These are phyloP conservation scores for Theileria parva DNA, from an alignment of 169 alveolate species.

Conservation along the genomic window DNA sequence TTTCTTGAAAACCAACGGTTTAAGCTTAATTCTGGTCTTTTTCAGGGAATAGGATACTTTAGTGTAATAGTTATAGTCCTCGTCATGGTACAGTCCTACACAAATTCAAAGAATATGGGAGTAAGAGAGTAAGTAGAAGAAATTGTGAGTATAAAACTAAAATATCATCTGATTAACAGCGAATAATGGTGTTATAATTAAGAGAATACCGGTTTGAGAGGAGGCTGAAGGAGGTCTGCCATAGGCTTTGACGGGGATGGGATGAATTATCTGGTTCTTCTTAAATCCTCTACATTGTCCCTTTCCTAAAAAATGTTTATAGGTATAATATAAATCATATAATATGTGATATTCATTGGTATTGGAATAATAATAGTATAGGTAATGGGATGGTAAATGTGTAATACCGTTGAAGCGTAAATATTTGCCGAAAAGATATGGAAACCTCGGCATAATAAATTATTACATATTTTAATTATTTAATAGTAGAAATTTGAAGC, in stretches of 20 bases:
- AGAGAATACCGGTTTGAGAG: conserved; percentile 76
- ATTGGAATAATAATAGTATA: too few relatives aligned
- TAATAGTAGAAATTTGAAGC: not conserved
- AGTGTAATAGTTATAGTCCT: conserved; percentile 82
- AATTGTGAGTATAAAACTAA: too few relatives aligned
- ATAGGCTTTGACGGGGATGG: conserved; percentile 87
- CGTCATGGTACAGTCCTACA: conserved; percentile 82
- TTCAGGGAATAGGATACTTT: conserved; percentile 80
- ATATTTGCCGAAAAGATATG: conserved; percentile 76
- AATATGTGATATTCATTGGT: too few relatives aligned
- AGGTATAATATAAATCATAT: too few relatives aligned
- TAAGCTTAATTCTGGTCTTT: conserved; percentile 75
- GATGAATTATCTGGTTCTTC: conserved; percentile 78
- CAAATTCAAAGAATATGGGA: not conserved
- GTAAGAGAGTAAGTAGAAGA: too few relatives aligned
- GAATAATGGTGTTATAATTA: not conserved
- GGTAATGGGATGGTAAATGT: not conserved
- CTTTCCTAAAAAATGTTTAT: conserved; percentile 13
- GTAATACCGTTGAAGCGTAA: conserved; percentile 73
- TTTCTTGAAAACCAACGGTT: conserved; percentile 76
- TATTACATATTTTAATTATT: not conserved
- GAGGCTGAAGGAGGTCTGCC: conserved; percentile 88
- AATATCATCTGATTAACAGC: too few relatives aligned
- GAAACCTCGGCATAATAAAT: conserved; percentile 69
- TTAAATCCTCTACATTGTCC: conserved; percentile 77